These are phyloP conservation scores for Paraleonurus japonicus DNA, from an alignment of 257 asterid species.

Conservation along the genomic window DNA sequence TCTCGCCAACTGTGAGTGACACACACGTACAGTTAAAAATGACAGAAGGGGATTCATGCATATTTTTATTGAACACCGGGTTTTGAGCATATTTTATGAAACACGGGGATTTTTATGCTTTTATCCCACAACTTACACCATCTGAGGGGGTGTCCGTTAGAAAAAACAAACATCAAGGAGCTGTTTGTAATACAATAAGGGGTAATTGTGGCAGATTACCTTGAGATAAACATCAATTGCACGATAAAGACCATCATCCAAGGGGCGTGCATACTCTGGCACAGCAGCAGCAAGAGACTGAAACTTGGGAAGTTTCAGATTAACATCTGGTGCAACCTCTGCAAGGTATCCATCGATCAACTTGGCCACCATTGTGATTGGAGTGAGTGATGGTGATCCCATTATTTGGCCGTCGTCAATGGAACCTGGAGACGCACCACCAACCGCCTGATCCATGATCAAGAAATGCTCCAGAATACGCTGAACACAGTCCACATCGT, in stretches of 20 bases:
- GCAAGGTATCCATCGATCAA: slow-evolving; percentile 90
- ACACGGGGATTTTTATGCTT: too few species aligned
- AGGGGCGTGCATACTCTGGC: slow-evolving; percentile 90
- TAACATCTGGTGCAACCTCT: slow-evolving; percentile 92
- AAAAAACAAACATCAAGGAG: not conserved
- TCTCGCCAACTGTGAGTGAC: too few species aligned
- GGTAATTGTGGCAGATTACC: slow-evolving; percentile 41
- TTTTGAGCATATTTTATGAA: too few species aligned
- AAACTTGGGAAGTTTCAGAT: slow-evolving; percentile 85
- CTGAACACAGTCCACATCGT: slow-evolving; percentile 85
- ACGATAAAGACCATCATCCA: slow-evolving; percentile 97
- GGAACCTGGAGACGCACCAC: slow-evolving; percentile 78
- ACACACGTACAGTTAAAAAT: too few species aligned
- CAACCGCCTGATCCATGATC: slow-evolving; percentile 69
- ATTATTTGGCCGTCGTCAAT: slow-evolving; percentile 67
- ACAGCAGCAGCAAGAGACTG: slow-evolving; percentile 83
- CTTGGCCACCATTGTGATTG: slow-evolving; percentile 91
- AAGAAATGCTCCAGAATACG: slow-evolving; percentile 85
- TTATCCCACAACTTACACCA: not conserved
- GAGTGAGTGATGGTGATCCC: slow-evolving; percentile 87
- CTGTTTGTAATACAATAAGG: not conserved
- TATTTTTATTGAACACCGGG: too few species aligned
- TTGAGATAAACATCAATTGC: slow-evolving; percentile 88
- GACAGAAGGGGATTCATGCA: too few species aligned
- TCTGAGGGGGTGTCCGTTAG: not conserved